Conservation (phyloP, 352 stramenopile genomes). For the Globisporangium ultimum region DNA sequence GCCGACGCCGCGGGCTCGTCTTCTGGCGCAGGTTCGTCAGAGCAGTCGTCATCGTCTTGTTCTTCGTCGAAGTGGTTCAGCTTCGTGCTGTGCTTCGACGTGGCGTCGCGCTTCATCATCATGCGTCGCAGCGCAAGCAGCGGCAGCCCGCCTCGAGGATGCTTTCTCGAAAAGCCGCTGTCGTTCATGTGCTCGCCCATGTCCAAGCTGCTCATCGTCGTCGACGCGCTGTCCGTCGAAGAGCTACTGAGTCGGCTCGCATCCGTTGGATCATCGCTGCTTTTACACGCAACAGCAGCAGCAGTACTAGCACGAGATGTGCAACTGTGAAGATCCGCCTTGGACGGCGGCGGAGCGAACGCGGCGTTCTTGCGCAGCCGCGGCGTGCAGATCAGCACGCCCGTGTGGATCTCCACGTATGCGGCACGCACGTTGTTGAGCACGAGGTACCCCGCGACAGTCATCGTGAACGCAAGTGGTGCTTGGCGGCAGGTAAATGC, state of each 20-base stretch:
- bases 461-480: constrained; percentile 29
- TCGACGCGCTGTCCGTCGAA: constrained; percentile 14
- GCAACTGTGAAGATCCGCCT: background rate
- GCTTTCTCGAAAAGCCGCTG: background rate
- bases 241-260: constrained; percentile 9
- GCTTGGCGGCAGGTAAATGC: background rate
- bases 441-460: constrained; percentile 63
- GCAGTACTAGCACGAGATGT: background rate
- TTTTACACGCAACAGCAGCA: background rate
- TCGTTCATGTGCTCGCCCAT: constrained; percentile 1
- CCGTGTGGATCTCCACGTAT: constrained; percentile 59
- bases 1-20: constrained; percentile 1
- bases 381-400: constrained; percentile 42
- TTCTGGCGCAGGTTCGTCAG: constrained; percentile 13
- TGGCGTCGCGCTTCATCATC: constrained; percentile 18
- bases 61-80: constrained; percentile 23
- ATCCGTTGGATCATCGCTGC: background rate
- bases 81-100: constrained; percentile 19
- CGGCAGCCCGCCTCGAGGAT: constrained; percentile 23
- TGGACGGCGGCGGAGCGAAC: background rate
- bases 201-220: constrained; percentile 12
- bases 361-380: constrained; percentile 11
- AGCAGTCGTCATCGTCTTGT: constrained; percentile 15
- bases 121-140: constrained; percentile 45
- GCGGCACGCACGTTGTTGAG: constrained; percentile 48